Percentiles rank a stretch among this genome's conserved stretches.
These are phyloP conservation scores for Solanum chiquidenum DNA, from an alignment of 257 asterid genomes.

Conservation along the genomic window DNA sequence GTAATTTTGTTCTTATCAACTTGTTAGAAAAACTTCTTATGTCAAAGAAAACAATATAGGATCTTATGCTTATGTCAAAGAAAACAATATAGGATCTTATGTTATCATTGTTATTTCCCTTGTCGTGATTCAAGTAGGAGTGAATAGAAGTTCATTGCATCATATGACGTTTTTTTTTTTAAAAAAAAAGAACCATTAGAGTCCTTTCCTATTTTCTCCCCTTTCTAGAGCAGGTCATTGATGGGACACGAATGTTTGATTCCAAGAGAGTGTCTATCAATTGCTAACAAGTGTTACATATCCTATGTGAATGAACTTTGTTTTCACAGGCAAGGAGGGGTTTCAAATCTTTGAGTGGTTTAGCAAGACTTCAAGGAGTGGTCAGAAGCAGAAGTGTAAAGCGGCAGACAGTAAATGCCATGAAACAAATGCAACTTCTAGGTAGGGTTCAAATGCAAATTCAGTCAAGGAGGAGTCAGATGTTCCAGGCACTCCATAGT, in stretches of 20 bases:
- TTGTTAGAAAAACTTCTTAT: background rate
- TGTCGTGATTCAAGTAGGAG: background rate
- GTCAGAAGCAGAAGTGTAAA: slow-evolving; percentile 63
- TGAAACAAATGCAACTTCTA: slow-evolving; percentile 91
- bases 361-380: slow-evolving; percentile 93
- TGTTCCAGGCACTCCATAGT: slow-evolving; percentile 42
- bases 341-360: slow-evolving; percentile 71
- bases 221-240: background rate
- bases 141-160: background rate
- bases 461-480: slow-evolving; percentile 72
- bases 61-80: background rate
- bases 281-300: background rate
- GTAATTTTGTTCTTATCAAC: background rate
- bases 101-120: background rate
- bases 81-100: background rate
- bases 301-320: background rate
- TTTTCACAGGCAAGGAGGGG: slow-evolving; percentile 59
- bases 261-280: background rate
- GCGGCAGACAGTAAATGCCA: slow-evolving; percentile 69
- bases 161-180: background rate
- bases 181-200: background rate
- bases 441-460: slow-evolving; percentile 82
- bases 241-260: background rate
- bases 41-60: background rate
- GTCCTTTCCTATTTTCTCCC: background rate